Base-by-base conservation (phyloP, 2,329 filamentous ascomycete genomes). In the Neobulgaria alba region DNA sequence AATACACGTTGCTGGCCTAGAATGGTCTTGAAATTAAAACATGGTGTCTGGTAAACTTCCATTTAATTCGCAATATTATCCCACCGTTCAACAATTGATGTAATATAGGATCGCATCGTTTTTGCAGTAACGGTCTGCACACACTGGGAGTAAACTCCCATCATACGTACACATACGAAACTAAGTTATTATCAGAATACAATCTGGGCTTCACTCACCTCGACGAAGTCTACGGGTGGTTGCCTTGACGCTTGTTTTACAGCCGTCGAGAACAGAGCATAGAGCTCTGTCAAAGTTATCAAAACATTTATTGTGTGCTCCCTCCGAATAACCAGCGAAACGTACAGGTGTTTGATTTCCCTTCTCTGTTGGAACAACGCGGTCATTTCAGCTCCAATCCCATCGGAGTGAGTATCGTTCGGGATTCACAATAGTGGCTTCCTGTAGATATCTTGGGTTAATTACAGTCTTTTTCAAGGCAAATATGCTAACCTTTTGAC, bases 41-140 rank as follows among this genome's bases (percentile, higher is more conserved):
- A 39, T 19, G 37, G 29, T 32, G 37, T 39, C 29, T 39, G 37
- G 23, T 31, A 39, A n/a, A 39, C 33, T 8, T 39, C 17, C 29
- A 39, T 39, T 15, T 39, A 17, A 39, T 33, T 20, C 20, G 37
- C 37, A 39, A 39, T 39, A 20, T 39, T 14, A 10, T 33, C 10
- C 29, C 19, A 33, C 14, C 20, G 5, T 18, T 10, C 29, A 33
- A 33, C 12, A n/a, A 31, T n/a, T 5, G 29, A 31, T 31, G 29
- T 31, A 31, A 31, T 31, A n/a, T 31, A 31, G 29, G 12, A n/a
- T 15, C 29, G 29, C 29, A 15, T 31, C 12, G 29, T 31, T 15
- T n/a, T 31, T 15, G 29, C 29, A 12, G 29, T 31, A n/a, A 31
- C 5, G 16, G 16, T 31, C 12, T 31, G 29, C 29, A 31, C 29